A percentile compares a stretch with the other conserved stretches of the same genome.
Conservation (phyloP, 2,329 filamentous ascomycete species). For the Colletotrichum sp. region DNA sequence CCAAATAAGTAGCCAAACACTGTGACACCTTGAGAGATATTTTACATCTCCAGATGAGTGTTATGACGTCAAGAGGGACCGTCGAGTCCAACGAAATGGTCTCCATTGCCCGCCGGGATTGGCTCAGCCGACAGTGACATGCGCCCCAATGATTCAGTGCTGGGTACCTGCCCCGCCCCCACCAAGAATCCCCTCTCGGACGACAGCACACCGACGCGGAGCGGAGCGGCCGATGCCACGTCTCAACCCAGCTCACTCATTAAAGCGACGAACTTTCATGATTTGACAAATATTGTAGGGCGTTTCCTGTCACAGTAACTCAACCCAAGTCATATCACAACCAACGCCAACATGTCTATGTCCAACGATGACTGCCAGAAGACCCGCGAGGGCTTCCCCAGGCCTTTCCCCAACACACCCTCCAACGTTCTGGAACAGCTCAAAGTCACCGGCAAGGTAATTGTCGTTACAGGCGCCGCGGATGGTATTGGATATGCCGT, state of each 20-base stretch:
- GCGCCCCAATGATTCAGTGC: constrained; percentile 14
- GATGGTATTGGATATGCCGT: constrained; percentile 51
- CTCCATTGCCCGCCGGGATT: background rate
- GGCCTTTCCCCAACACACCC: constrained; percentile 41
- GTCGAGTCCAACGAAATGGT: background rate
- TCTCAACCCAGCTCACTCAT: background rate
- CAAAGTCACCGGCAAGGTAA: constrained; percentile 43
- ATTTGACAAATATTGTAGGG: background rate
- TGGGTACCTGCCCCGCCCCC: background rate
- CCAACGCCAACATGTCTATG: constrained; percentile 42
- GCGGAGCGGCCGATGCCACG: background rate
- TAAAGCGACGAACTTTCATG: background rate
- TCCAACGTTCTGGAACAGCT: constrained; percentile 50
- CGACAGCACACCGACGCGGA: constrained; percentile 11
- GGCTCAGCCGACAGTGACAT: background rate
- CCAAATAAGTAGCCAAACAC: background rate
- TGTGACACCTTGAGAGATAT: background rate
- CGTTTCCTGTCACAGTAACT: background rate
- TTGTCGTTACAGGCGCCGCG: constrained; percentile 48
- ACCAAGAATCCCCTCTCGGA: constrained; percentile 6
- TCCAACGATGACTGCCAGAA: constrained; percentile 31
- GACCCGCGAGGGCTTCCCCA: constrained; percentile 37
- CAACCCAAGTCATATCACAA: fast-evolving
- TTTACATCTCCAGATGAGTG: background rate
- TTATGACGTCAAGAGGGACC: background rate